Evolutionary conservation across 2,329 filamentous ascomycete species (phyloP), one percentile per base, ranked within the genome.

Genomic region (Diaporthe citri): DNA sequence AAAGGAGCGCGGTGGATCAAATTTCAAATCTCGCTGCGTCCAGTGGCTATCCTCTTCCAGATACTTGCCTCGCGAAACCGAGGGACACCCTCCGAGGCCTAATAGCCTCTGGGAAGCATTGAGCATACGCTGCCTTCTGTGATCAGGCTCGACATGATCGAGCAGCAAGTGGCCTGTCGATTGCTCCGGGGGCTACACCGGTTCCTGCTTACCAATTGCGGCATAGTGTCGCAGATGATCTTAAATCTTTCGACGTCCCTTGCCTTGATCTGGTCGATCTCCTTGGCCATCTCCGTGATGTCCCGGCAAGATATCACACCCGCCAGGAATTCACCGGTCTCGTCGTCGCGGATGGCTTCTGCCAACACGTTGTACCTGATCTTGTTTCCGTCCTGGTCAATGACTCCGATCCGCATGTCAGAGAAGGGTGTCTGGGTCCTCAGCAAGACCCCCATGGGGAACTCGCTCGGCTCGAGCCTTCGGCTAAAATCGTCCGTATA

Each of bases 171-270:
- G 36, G 8, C 39, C 43, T 20, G 71, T 62, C 57, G 51, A 41
- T 48, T 43, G 25, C 57, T 55, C 34, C 20, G 55, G 71, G 71
- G 57, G 59, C 48, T 34, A 41, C 57, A 43, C 31, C 57, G 43
- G 31, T 64, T 56, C 56, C 8, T 64, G 56, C 73, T 74, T 71
- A 74, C 91, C 83, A 93, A 85, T 79, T 93, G 91, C 2, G 91
- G 91, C 88, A 93, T 92, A 28, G 89, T 93, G 77, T 96, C 94
- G 77, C 93, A 94, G 66, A 96, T 95, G 9, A 93, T 86, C 79
- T 92, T 91, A 82, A 96, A 96, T 66, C 93, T 90, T 78, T 91
- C 89, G 79, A 95, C 93, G 76, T 95, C 94, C 70, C 91, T 88
- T 76, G 92, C 89, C 77, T 91, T 92, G 79, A 95, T 93, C 51